Evolutionary conservation across 2,329 filamentous ascomycete species (phyloP).

Genomic region (Aspergillus sp.): DNA sequence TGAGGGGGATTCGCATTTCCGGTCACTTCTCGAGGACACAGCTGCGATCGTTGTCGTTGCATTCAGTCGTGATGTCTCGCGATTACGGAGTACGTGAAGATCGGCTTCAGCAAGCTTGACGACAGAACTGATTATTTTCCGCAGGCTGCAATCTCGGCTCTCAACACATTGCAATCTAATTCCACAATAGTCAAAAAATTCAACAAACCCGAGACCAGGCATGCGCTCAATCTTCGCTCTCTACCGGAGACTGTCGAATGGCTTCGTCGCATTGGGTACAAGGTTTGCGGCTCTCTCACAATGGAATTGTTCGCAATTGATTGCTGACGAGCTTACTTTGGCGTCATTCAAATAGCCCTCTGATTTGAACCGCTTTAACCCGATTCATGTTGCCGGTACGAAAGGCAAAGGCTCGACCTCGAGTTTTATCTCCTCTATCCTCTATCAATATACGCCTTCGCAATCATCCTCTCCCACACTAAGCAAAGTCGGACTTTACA

Average conservation of each 20-base stretch:
- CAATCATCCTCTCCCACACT: constrained; percentile 34
- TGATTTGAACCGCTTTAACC: constrained; percentile 59
- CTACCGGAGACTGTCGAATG: constrained; percentile 81
- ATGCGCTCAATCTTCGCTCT: constrained; percentile 70
- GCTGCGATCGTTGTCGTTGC: constrained; percentile 30
- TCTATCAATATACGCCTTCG: constrained; percentile 60
- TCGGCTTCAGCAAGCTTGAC: background rate
- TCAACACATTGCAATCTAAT: constrained; percentile 79
- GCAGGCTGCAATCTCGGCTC: constrained; percentile 69
- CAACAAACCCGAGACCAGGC: constrained; percentile 62
- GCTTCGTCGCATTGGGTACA: constrained; percentile 73
- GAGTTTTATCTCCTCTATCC: constrained; percentile 76
- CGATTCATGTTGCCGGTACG: constrained; percentile 85
- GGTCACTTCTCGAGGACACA: constrained; percentile 18
- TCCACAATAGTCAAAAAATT: constrained; percentile 74
- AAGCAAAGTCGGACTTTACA: constrained; percentile 73
- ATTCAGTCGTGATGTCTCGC: constrained; percentile 36
- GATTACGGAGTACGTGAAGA: constrained; percentile 37
- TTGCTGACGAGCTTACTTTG: constrained; percentile 5
- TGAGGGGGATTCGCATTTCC: constrained; percentile 28
- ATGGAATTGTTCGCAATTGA: background rate
- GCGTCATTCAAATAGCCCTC: constrained; percentile 49
- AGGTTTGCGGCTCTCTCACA: constrained; percentile 51
- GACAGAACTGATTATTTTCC: constrained; percentile 13
- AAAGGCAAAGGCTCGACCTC: constrained; percentile 93